Conservation (phyloP, 176 grass and related monocot species). For the Phoenix dactylifera region DNA sequence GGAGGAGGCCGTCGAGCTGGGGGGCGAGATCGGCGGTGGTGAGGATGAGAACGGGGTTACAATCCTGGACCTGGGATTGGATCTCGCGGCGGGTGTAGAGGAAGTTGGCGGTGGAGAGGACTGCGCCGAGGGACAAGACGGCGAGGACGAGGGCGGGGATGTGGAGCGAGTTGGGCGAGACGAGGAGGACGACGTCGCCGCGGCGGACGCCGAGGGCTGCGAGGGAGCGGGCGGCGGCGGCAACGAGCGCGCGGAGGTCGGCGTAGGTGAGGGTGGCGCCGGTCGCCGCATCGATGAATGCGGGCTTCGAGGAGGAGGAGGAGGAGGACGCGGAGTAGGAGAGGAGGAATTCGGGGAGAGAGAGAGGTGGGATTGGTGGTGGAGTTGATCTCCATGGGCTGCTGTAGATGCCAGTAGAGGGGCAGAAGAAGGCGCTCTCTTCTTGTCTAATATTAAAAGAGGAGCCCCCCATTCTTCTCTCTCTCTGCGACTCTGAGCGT, state of each 20-base stretch:
- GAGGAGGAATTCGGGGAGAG: slow-evolving; percentile 34
- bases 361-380: background rate
- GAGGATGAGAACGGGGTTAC: slow-evolving; percentile 26
- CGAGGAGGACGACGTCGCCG: slow-evolving; percentile 30
- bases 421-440: slow-evolving; percentile 22
- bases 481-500: no score
- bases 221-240: background rate
- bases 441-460: background rate
- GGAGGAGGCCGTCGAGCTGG: slow-evolving; percentile 12
- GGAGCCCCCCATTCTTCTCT: background rate
- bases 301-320: slow-evolving; percentile 1
- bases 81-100: slow-evolving; percentile 32
- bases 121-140: slow-evolving; percentile 30
- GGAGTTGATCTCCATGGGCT: slow-evolving; percentile 12
- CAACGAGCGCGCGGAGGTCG: slow-evolving; percentile 8
- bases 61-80: slow-evolving; percentile 16
- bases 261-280: slow-evolving; percentile 28
- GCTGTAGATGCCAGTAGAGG: slow-evolving; percentile 22
- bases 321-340: background rate
- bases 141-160: slow-evolving; percentile 32
- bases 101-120: slow-evolving; percentile 42
- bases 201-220: slow-evolving; percentile 10
- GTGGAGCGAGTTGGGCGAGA: slow-evolving; percentile 34
- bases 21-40: slow-evolving; percentile 19
- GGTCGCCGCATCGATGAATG: slow-evolving; percentile 33